A percentile compares a stretch with the other conserved stretches of the same genome.
Evolutionary conservation across 352 stramenopile genomes (phyloP).

Genomic region (Globisporangium cylindrosporum): DNA sequence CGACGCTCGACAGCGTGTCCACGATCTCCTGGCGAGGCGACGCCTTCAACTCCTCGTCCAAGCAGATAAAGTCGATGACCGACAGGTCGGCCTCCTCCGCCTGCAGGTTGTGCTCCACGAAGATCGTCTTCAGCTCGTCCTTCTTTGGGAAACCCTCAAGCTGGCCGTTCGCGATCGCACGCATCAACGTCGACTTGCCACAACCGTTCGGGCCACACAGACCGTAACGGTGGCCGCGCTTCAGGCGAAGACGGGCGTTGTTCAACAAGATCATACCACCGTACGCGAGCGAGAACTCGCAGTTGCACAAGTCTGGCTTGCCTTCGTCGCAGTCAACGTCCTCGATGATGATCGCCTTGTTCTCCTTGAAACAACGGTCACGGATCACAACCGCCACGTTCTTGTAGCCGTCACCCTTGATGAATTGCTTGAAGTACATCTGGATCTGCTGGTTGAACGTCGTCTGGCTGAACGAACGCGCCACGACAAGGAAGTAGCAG

Average conservation of each 20-base stretch:
- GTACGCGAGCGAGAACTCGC: constrained; percentile 97
- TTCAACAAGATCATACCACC: constrained; percentile 92
- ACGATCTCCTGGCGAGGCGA: constrained; percentile 86
- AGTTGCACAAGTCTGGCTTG: constrained; percentile 98
- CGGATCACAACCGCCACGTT: constrained; percentile 68
- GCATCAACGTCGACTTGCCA: constrained; percentile 97
- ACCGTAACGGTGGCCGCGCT: constrained; percentile 92
- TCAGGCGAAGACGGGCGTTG: constrained; percentile 89
- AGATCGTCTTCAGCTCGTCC: constrained; percentile 94
- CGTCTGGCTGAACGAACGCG: constrained; percentile 92
- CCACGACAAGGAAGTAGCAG: constrained; percentile 84
- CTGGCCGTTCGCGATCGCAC: constrained; percentile 94
- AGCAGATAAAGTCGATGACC: constrained; percentile 83
- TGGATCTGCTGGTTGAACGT: constrained; percentile 93
- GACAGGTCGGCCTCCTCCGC: constrained; percentile 81
- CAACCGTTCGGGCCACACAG: constrained; percentile 92
- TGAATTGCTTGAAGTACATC: constrained; percentile 87
- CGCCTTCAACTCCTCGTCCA: constrained; percentile 89
- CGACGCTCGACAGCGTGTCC: constrained; percentile 90
- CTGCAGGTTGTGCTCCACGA: constrained; percentile 97
- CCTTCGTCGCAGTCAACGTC: constrained; percentile 97
- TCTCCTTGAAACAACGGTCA: constrained; percentile 87
- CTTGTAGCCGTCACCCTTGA: constrained; percentile 62
- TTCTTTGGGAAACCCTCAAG: constrained; percentile 96
- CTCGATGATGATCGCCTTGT: constrained; percentile 91